Base-by-base conservation (phyloP, 2,329 filamentous ascomycete genomes). In the Cladorrhinum sp. region DNA sequence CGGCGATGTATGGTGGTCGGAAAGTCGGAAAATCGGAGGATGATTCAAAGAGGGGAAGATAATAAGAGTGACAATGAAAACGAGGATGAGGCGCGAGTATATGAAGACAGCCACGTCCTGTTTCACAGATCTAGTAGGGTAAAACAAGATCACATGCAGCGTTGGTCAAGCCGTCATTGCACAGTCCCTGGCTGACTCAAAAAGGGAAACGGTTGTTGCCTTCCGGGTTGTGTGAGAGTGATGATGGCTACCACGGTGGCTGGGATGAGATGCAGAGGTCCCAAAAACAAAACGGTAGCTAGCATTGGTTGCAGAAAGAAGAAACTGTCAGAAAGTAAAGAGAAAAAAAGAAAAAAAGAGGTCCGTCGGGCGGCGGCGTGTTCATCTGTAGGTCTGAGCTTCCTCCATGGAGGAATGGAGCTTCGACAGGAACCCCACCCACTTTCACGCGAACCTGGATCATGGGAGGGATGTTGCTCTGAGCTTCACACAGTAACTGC, bases 101-200 rank as follows among this genome's bases (percentile, higher is more conserved):
- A 55, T 55, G 53, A 55, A 55, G 18, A 39, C 20, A 39, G 14
- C 33, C 23, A 9, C 9, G 26, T 23, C 16, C 30, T 24, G 53
- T 55, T 39, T 42, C 53, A 46, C 39, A 55, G 30, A 55, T 36
- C 18, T 18, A 20, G 39, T 36, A 46, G 33, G n/a, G 53, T n/a
- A 55, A 55, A 55, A 55, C 53, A 42, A 55, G 53, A 55, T 55
- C 53, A 55, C 53, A 55, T 55, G 53, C 53, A n/a, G 20, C 20
- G 33, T 8, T 42, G 26, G 33, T 55, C 53, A 55, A 42, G 18
- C 53, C 30, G 51, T 23, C 23, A 33, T 52, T 10, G 18, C 21
- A n/a, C 12, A 21, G 51, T 24, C 16, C 6, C 42, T 4, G 42
- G 3, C n/a, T 46, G 42, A 46, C 42, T 46, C 42, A 21, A 46